Evolutionary conservation across 2,329 filamentous ascomycete species (phyloP).

Genomic region (Colletotrichum karsti): DNA sequence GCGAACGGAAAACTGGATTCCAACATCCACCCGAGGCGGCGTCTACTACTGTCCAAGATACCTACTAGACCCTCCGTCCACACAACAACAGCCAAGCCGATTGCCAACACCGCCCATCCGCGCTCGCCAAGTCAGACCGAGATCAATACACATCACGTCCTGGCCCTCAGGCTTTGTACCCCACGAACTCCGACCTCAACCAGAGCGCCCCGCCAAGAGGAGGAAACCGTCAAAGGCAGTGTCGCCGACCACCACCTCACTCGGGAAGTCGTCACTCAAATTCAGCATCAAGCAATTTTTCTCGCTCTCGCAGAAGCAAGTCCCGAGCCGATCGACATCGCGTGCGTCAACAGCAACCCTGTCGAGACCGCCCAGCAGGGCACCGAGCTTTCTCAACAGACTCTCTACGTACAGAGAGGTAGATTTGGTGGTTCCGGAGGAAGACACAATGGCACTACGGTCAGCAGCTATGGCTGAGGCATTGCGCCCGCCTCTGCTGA

Average conservation of each 20-base stretch:
- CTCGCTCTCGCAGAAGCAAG: constrained; percentile 24
- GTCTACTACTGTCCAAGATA: constrained; percentile 39
- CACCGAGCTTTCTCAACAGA: constrained; percentile 20
- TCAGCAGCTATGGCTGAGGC: constrained; percentile 26
- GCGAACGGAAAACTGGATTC: constrained; percentile 30
- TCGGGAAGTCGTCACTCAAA: constrained; percentile 29
- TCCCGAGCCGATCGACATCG: constrained; percentile 17
- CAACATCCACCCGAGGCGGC: constrained; percentile 31
- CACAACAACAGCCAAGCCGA: constrained; percentile 14
- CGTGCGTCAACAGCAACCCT: constrained; percentile 13
- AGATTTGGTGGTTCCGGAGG: constrained; percentile 25
- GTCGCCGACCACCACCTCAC: constrained; percentile 11
- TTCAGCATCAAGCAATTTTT: constrained; percentile 27
- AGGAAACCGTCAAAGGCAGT: constrained; percentile 33
- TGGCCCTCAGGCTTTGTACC: constrained; percentile 54
- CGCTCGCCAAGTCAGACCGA: constrained; percentile 47
- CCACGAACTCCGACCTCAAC: constrained; percentile 49
- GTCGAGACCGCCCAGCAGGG: constrained; percentile 24
- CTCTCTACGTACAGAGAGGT: constrained; percentile 20
- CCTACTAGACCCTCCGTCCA: constrained; percentile 26
- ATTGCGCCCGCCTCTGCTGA: constrained; percentile 25
- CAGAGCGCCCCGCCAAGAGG: constrained; percentile 44
- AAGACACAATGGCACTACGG: constrained; percentile 30
- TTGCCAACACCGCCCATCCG: constrained; percentile 49
- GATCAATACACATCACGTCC: constrained; percentile 52